Evolutionary conservation across 192 early-diverging fungal genomes (phyloP).

Genomic region (Coemansia sp.): DNA sequence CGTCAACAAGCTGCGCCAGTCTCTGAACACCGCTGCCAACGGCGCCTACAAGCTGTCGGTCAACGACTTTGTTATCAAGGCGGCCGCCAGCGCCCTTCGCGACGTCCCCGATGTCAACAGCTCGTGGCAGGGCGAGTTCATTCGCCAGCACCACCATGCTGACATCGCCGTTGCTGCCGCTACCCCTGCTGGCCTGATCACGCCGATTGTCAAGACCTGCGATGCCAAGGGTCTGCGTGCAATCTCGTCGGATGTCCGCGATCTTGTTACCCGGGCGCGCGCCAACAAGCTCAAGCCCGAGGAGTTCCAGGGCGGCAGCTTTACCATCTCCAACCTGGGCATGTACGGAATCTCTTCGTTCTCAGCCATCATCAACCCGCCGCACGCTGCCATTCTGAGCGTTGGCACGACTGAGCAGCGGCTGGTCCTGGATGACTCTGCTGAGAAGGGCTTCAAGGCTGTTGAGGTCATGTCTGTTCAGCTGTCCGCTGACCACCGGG

Average conservation of each 20-base stretch:
- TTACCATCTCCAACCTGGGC: slow-evolving; percentile 97
- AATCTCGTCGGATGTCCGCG: slow-evolving; percentile 85
- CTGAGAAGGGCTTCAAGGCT: slow-evolving; percentile 66
- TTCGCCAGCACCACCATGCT: slow-evolving; percentile 89
- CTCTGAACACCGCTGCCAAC: slow-evolving; percentile 78
- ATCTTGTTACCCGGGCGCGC: slow-evolving; percentile 79
- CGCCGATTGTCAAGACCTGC: slow-evolving; percentile 83
- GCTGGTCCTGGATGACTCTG: slow-evolving; percentile 61
- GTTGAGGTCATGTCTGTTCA: slow-evolving; percentile 82
- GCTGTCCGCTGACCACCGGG: slow-evolving; percentile 88
- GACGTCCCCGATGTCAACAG: slow-evolving; percentile 94
- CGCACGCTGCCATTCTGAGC: slow-evolving; percentile 90
- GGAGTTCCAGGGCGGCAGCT: slow-evolving; percentile 97
- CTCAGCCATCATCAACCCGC: slow-evolving; percentile 98
- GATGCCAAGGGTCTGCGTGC: slow-evolving; percentile 81
- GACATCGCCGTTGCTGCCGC: slow-evolving; percentile 97
- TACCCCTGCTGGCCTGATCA: slow-evolving; percentile 91
- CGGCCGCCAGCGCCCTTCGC: slow-evolving; percentile 80
- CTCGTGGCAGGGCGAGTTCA: slow-evolving; percentile 71
- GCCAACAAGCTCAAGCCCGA: slow-evolving; percentile 87
- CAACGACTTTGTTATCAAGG: slow-evolving; percentile 99
- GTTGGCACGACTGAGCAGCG: slow-evolving; percentile 83
- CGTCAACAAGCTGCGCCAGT: slow-evolving; percentile 79
- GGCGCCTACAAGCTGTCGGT: slow-evolving; percentile 96
- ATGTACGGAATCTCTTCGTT: slow-evolving; percentile 95